These are phyloP conservation scores for Kluyveromyces wickerhamii DNA, from an alignment of 805 yeast genomes.

Conservation along the genomic window DNA sequence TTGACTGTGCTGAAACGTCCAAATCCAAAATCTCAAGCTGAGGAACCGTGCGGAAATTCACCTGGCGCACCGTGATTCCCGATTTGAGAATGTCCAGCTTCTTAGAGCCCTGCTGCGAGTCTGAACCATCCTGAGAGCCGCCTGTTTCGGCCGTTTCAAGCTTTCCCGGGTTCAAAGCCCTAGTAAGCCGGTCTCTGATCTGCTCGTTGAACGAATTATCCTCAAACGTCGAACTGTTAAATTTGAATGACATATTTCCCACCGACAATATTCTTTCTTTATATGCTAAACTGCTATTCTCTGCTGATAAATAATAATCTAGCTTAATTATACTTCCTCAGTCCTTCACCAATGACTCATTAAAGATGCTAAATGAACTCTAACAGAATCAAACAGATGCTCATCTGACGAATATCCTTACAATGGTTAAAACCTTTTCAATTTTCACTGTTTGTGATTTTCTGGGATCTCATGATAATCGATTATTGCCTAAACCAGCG, in stretches of 20 bases:
- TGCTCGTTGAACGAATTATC: slow-evolving; percentile 27
- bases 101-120: slow-evolving; percentile 10
- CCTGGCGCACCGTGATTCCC: slow-evolving; percentile 26
- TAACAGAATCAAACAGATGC: too few relatives aligned
- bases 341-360: too few relatives aligned
- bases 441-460: too few relatives aligned
- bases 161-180: slow-evolving; percentile 17
- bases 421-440: too few relatives aligned
- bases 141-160: slow-evolving; percentile 4
- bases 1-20: slow-evolving; percentile 26
- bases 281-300: too few relatives aligned
- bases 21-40: slow-evolving; percentile 28
- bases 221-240: slow-evolving; percentile 22
- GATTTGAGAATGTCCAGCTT: slow-evolving; percentile 22
- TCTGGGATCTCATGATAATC: too few relatives aligned
- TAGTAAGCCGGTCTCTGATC: slow-evolving; percentile 22
- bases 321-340: too few relatives aligned
- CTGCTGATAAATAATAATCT: too few relatives aligned
- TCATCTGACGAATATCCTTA: too few relatives aligned
- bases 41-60: slow-evolving; percentile 26
- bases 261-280: too few relatives aligned
- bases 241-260: slow-evolving; percentile 29
- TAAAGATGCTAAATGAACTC: too few relatives aligned
- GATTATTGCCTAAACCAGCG: too few relatives aligned
- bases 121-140: slow-evolving; percentile 8